phyloP scores from a whole-genome alignment of 768 basidiomycete species.

The Pholiota microspora region DNA sequence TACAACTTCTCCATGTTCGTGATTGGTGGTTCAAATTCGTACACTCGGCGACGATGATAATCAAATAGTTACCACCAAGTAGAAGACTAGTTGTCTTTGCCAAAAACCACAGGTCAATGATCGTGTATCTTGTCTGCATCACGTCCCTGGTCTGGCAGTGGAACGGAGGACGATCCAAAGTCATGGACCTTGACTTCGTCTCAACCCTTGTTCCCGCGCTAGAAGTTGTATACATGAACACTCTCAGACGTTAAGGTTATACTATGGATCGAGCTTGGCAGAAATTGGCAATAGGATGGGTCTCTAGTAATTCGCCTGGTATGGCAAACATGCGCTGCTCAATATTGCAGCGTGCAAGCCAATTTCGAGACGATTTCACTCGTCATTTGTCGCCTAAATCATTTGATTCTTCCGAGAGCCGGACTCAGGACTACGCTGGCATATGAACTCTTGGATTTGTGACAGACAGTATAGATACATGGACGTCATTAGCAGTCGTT shows the following conservation, averaged over 20 bases:
- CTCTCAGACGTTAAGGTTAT: constrained; percentile 52
- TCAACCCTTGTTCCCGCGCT: constrained; percentile 55
- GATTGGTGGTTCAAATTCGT: no score
- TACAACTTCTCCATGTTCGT: no score
- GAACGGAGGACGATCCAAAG: constrained; percentile 3
- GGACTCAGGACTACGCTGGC: background rate
- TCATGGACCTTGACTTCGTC: constrained; percentile 45
- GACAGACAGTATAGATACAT: no score
- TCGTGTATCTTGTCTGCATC: constrained; percentile 23
- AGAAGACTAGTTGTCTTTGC: no score
- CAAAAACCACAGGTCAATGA: constrained; percentile 24
- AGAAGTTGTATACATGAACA: no score
- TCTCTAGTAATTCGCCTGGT: background rate
- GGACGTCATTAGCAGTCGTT: background rate
- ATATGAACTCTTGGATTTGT: no score
- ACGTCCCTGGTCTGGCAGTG: constrained; percentile 27
- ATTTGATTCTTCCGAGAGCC: background rate
- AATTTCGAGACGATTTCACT: background rate
- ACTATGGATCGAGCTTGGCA: constrained; percentile 34
- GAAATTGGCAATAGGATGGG: constrained; percentile 23
- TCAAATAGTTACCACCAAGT: no score
- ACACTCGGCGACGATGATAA: no score
- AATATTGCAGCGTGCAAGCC: background rate
- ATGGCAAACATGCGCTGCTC: background rate
- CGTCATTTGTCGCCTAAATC: background rate